Evolutionary conservation across 306 rosid species (phyloP), one percentile per base, ranked within the genome.

Genomic region (Castanea mollissima): DNA sequence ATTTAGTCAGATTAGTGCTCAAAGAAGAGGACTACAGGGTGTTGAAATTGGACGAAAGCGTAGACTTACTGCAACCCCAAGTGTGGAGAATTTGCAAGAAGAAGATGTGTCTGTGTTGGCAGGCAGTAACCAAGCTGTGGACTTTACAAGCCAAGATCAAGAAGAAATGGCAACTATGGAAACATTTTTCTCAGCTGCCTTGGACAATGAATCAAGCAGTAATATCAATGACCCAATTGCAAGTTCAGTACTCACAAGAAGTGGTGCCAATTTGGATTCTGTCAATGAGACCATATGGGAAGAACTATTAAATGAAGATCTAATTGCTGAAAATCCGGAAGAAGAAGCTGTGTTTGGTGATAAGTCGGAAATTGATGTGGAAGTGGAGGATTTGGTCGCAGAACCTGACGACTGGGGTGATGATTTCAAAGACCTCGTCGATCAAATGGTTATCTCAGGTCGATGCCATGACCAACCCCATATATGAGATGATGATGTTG

Each of bases 341-440:
- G 93, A 89, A 67, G 94, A 88, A 56, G 76, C 41, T 52, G 56
- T 58, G 27, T 54, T 85, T 23, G 93, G 86, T 11, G 86, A 88
- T 31, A 79, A 83, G n/a, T 83, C 92, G 4, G 89, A 82, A 59
- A 60, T 77, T 32, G 91, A 92, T 76, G 86, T 72, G 13, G 87
- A 87, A 46, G 85, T 83, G 49, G 97, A 93, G 78, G 89, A 89
- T 64, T 76, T 90, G 82, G 79, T 71, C 21, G 79, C 78, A 3
- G 75, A 86, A 2, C 70, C 82, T 0, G 83, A 31, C 25, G 90
- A 88, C 4, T 92, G 98, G 98, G 76, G 84, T 73, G 91, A 90
- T 76, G 89, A 89, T 41, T 78, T 93, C 84, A 82, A 80, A 70
- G 90, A 83, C 13, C 94, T 93, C 54, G 94, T 90, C 56, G 97